phyloP scores from a whole-genome alignment of 805 yeast species.

The Saccharomycodes ludwigii region DNA sequence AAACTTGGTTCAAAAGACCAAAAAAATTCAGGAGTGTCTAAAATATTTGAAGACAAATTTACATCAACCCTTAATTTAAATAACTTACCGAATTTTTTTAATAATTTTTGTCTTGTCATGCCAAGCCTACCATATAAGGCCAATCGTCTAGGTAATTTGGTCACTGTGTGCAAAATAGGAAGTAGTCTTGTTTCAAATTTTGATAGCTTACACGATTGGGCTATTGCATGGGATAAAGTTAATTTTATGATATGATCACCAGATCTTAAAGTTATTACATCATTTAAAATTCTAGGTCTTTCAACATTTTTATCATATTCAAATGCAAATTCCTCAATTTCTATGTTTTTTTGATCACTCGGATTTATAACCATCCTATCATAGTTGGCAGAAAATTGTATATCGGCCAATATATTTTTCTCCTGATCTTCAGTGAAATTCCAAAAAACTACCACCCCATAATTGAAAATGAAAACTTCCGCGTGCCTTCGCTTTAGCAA shows the following conservation, averaged over 20 bases:
- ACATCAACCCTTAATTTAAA: constrained; percentile 90
- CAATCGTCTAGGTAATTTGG: constrained; percentile 78
- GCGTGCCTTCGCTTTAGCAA: constrained; percentile 37
- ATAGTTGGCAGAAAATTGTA: constrained; percentile 39
- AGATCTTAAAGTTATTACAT: constrained; percentile 79
- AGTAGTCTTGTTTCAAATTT: constrained; percentile 89
- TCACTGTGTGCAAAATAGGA: constrained; percentile 66
- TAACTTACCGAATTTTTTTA: constrained; percentile 80
- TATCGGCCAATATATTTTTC: constrained; percentile 83
- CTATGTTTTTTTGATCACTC: constrained; percentile 77
- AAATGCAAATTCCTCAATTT: constrained; percentile 60
- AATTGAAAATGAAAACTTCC: constrained; percentile 78
- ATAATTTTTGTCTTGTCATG: constrained; percentile 66
- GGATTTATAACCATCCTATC: constrained; percentile 56
- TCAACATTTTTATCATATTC: constrained; percentile 43
- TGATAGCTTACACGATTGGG: constrained; percentile 87
- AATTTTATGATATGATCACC: constrained; percentile 89
- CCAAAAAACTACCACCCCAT: constrained; percentile 98
- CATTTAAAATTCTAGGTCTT: constrained; percentile 75
- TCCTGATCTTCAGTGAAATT: constrained; percentile 88
- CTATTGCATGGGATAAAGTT: constrained; percentile 92
- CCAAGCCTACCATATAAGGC: constrained; percentile 87
- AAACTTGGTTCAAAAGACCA: constrained; percentile 95
- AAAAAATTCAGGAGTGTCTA: constrained; percentile 92
- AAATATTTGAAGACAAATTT: constrained; percentile 74